These are phyloP conservation scores for Fusarium veterinarium DNA, from an alignment of 2,329 filamentous ascomycete species.

Conservation along the genomic window DNA sequence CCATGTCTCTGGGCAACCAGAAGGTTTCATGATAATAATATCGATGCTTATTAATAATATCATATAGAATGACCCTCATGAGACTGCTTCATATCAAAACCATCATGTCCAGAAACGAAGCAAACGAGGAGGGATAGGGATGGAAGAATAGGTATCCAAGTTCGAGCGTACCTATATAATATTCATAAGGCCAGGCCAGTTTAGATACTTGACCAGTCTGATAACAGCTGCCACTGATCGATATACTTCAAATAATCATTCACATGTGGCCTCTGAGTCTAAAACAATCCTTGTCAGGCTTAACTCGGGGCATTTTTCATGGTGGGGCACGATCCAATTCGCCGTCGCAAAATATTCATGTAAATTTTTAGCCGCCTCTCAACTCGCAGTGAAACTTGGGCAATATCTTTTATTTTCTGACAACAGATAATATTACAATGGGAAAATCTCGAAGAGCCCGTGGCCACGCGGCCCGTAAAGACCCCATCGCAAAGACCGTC, in stretches of 20 bases:
- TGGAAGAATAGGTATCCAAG: background rate
- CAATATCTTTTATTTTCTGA: background rate
- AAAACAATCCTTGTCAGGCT: slow-evolving; percentile 16
- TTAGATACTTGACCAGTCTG: background rate
- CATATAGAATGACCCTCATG: background rate
- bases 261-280: background rate
- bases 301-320: slow-evolving; percentile 28
- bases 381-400: background rate
- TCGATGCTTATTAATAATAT: background rate
- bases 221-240: background rate
- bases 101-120: background rate
- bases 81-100: background rate
- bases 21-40: background rate
- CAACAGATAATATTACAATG: slow-evolving; percentile 55
- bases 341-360: slow-evolving; percentile 32
- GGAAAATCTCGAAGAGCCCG: slow-evolving; percentile 69
- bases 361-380: slow-evolving; percentile 34
- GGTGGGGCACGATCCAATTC: slow-evolving; percentile 36
- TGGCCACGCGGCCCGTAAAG: slow-evolving; percentile 60
- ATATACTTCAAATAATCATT: background rate
- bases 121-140: background rate
- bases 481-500: slow-evolving; percentile 67
- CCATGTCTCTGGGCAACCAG: background rate
- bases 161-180: background rate
- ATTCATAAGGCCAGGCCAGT: background rate